These are phyloP conservation scores for Russula griseocarnosa DNA, from an alignment of 768 basidiomycete species.

Conservation along the genomic window DNA sequence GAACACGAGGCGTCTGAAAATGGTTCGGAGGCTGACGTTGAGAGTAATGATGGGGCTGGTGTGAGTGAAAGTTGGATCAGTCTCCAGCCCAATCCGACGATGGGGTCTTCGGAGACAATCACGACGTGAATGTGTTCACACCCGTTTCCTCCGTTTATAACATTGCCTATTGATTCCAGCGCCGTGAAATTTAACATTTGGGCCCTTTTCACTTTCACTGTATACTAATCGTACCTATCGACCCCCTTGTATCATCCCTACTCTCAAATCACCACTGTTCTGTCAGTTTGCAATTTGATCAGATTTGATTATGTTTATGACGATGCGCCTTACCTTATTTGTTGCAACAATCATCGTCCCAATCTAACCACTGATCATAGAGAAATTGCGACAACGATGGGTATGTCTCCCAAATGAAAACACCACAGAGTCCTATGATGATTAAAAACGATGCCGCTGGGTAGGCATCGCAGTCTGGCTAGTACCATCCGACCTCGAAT, in stretches of 20 bases:
- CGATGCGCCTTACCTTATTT: not conserved
- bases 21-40: conserved; percentile 63
- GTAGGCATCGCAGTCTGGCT: conserved; percentile 68
- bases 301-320: not conserved
- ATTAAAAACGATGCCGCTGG: not conserved
- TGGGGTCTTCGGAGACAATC: conserved; percentile 2
- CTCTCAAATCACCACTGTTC: not conserved
- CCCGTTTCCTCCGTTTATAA: not conserved
- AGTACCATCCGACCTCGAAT: conserved; percentile 49
- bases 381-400: not conserved
- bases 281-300: not conserved
- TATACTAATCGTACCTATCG: conserved; percentile 15
- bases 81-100: conserved; percentile 34
- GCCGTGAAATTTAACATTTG: not conserved
- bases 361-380: not conserved
- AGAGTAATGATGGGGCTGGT: conserved; percentile 54
- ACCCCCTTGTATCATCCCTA: conserved; percentile 4
- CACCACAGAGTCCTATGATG: not conserved
- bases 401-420: conserved; percentile 4
- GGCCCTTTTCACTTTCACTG: conserved; percentile 6
- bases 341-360: not conserved
- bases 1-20: conserved; percentile 41
- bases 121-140: not conserved
- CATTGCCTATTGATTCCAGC: not conserved
- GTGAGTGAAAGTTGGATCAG: conserved; percentile 71